Conservation (phyloP, 1,284 basidiomycete genomes). For the Rhodofomes roseus region DNA sequence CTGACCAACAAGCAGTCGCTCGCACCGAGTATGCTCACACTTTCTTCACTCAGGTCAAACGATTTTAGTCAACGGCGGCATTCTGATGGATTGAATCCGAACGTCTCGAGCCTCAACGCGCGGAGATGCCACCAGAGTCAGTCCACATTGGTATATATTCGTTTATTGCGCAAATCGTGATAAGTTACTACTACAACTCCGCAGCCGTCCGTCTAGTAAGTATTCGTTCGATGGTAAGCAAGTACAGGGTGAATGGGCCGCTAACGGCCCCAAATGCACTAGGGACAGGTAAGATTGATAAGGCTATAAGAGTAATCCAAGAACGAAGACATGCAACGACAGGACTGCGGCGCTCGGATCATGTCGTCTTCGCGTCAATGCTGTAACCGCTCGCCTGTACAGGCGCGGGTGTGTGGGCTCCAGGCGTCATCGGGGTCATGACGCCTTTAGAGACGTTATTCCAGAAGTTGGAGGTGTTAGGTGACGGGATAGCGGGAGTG, state of each 20-base stretch:
- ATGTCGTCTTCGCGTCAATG: conserved; percentile 6
- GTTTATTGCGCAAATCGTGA: background rate
- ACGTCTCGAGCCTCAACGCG: background rate
- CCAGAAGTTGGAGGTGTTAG: conserved; percentile 5
- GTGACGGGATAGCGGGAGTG: conserved; percentile 44
- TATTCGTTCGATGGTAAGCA: background rate
- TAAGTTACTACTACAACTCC: conserved; percentile 1
- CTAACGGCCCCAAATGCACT: background rate
- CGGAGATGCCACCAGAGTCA: too few relatives aligned
- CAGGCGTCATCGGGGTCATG: conserved; percentile 8
- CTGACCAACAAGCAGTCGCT: too few relatives aligned
- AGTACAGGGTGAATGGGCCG: conserved; percentile 3
- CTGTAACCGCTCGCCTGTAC: conserved; percentile 3
- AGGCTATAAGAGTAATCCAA: conserved; percentile 2
- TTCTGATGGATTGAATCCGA: conserved; percentile 4
- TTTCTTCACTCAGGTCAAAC: conserved; percentile 9
- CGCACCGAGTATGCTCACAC: too few relatives aligned
- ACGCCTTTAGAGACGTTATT: conserved; percentile 3
- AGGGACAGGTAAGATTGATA: background rate
- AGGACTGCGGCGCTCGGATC: background rate
- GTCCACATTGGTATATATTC: background rate
- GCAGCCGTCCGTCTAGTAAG: background rate
- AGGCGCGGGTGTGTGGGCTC: conserved; percentile 3
- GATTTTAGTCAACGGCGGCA: conserved; percentile 12
- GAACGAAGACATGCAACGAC: conserved; percentile 1